Conservation (phyloP, 2,329 filamentous ascomycete genomes). For the Stemphylium lycopersici region DNA sequence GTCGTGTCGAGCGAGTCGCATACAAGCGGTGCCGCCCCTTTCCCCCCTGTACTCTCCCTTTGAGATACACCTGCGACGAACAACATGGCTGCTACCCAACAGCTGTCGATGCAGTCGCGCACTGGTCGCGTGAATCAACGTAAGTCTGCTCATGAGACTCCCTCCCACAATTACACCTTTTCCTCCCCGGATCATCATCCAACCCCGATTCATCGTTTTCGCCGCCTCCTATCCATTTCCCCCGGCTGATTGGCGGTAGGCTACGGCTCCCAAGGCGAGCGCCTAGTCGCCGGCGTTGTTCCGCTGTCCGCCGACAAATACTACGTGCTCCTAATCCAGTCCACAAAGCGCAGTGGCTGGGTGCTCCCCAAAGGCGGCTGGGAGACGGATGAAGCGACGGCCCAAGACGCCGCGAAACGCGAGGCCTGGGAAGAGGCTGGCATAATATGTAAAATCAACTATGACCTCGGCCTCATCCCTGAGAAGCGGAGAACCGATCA, state of each 20-base stretch:
- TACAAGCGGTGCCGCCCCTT: constrained; percentile 7
- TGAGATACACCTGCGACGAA: constrained; percentile 13
- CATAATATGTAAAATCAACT: constrained; percentile 82
- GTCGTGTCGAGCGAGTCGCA: constrained; percentile 22
- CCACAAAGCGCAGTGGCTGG: constrained; percentile 88
- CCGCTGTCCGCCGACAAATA: constrained; percentile 85
- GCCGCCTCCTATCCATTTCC: neutral
- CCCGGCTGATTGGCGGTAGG: constrained; percentile 60
- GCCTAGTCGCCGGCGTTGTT: constrained; percentile 92
- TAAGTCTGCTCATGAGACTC: constrained; percentile 59
- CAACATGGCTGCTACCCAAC: constrained; percentile 53
- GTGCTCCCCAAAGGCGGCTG: constrained; percentile 97
- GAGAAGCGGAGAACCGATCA: constrained; percentile 71
- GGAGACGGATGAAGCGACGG: constrained; percentile 91
- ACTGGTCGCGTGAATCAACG: constrained; percentile 80
- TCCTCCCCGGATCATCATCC: constrained; percentile 10
- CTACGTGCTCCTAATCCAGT: constrained; percentile 92
- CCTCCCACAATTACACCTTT: neutral
- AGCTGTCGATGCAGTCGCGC: constrained; percentile 67
- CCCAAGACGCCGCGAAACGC: constrained; percentile 79
- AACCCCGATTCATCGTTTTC: constrained; percentile 5
- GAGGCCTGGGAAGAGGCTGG: constrained; percentile 99
- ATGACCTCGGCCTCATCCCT: constrained; percentile 83
- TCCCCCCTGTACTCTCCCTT: constrained; percentile 7
- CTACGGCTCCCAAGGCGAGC: constrained; percentile 89